phyloP scores from a whole-genome alignment of 371 early-diverging fungal genomes.

The Mucor velutinosus region DNA sequence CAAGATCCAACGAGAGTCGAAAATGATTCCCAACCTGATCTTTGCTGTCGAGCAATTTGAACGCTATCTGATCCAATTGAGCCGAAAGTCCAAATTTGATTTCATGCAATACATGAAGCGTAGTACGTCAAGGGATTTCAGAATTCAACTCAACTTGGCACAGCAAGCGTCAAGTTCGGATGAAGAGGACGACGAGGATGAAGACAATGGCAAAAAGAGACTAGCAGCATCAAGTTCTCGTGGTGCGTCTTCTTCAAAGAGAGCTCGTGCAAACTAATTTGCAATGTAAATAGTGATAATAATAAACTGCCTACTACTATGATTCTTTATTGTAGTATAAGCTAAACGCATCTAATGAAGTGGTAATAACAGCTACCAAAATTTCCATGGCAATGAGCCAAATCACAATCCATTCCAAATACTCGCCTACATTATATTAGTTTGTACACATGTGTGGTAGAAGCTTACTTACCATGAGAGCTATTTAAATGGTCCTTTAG shows the following conservation, averaged over 20 bases:
- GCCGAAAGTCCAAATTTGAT: slow-evolving; percentile 66
- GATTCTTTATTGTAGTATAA: slow-evolving; percentile 59
- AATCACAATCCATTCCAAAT: slow-evolving; percentile 84
- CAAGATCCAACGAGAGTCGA: slow-evolving; percentile 63
- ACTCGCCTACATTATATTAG: slow-evolving; percentile 49
- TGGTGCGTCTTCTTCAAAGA: neutral
- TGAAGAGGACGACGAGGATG: slow-evolving; percentile 15
- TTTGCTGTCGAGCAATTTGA: slow-evolving; percentile 74
- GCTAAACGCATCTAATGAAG: slow-evolving; percentile 70
- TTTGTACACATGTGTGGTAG: neutral
- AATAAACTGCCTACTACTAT: neutral
- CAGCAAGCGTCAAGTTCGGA: neutral
- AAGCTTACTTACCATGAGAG: slow-evolving; percentile 42
- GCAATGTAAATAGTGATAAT: neutral
- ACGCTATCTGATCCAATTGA: slow-evolving; percentile 62
- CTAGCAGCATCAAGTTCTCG: neutral
- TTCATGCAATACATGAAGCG: slow-evolving; percentile 71
- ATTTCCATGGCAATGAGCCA: slow-evolving; percentile 82
- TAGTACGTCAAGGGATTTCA: slow-evolving; percentile 73
- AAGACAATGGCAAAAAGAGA: neutral
- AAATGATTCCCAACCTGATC: slow-evolving; percentile 65
- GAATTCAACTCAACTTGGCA: slow-evolving; percentile 56
- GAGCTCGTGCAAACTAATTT: neutral
- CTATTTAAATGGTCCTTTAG: slow-evolving; percentile 78
- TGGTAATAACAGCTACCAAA: slow-evolving; percentile 77